Base-by-base conservation (phyloP, 768 basidiomycete genomes). In the Gymnopilus junonius region DNA sequence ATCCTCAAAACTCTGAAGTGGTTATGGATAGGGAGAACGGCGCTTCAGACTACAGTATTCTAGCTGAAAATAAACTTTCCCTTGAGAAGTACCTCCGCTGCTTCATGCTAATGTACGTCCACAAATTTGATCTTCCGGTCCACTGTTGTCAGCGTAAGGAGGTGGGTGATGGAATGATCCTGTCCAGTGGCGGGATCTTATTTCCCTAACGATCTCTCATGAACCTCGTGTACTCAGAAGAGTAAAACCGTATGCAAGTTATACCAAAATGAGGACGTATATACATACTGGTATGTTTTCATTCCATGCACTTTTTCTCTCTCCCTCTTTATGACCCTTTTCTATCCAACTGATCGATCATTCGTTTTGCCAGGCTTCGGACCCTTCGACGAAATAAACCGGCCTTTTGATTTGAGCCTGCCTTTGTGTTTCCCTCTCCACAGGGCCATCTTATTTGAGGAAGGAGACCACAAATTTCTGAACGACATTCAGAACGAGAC, bases 401-500 rank as follows among this genome's bases (percentile, higher is more conserved):
- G 29, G 14, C 31, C 29, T 6, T 42, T 37, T 20, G 45, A 55
- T 7, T 55, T 55, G 20, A 4, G 0, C 11, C 40, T 45, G 14
- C 27, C 39, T 20, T 55, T 59, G 20, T 27, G n/a, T 55, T 40
- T 73, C 5, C 66, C 70, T 0, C 68, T 63, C 56, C 37, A 48
- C 1, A 62, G 62, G 14, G 23, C 66, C 10, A 58, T 68, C 23
- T 21, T 53, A 14, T 72, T 68, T 27, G 68, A 69, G 11, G 54
- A 60, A 2, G 54, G 20, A 6, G 72, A 71, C 43, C 27, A 58
- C 17, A 17, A 55, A 5, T 65, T 66, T 27, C 55, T 72, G 12
- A 62, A 51, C 23, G 57, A 62, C 20, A 61, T 73, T 17, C 61
- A 65, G 45, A 69, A 72, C 39, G 70, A 73, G 46, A 64, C 68